A percentile compares a stretch with the other conserved stretches of the same genome.
Evolutionary conservation across 345 rosid species (phyloP).

Genomic region (Dimocarpus longan): DNA sequence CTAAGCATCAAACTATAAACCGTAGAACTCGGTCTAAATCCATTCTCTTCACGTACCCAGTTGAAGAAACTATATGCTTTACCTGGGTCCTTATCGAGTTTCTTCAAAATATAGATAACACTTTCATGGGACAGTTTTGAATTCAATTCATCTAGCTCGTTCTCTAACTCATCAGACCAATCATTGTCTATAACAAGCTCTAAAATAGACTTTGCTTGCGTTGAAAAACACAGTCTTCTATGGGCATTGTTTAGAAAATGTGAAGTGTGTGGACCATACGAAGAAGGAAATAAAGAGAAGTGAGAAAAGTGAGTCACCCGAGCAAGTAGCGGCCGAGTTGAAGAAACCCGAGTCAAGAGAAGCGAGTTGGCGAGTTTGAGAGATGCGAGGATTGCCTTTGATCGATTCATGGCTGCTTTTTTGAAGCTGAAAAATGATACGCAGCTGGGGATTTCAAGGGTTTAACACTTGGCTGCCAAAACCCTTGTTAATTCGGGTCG

Average conservation of each 20-base stretch:
- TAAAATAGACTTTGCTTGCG: slow-evolving; percentile 47
- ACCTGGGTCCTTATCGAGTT: slow-evolving; percentile 51
- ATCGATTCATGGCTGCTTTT: slow-evolving; percentile 57
- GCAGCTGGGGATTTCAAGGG: slow-evolving; percentile 23
- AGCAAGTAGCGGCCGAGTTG: slow-evolving; percentile 31
- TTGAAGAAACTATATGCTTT: slow-evolving; percentile 64
- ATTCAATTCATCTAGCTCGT: slow-evolving; percentile 37
- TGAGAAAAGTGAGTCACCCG: slow-evolving; percentile 49
- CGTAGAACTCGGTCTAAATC: slow-evolving; percentile 63
- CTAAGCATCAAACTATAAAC: slow-evolving; percentile 70
- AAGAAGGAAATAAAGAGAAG: slow-evolving; percentile 9
- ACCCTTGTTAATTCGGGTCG: background rate
- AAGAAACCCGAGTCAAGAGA: slow-evolving; percentile 34
- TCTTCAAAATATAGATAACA: slow-evolving; percentile 65
- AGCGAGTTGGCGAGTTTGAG: slow-evolving; percentile 43
- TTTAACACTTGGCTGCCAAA: slow-evolving; percentile 1
- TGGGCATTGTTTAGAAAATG: slow-evolving; percentile 21
- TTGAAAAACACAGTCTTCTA: slow-evolving; percentile 40
- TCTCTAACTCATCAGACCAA: slow-evolving; percentile 59
- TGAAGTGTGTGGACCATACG: slow-evolving; percentile 18
- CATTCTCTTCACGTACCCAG: slow-evolving; percentile 62
- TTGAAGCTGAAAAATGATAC: background rate
- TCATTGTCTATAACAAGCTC: slow-evolving; percentile 44
- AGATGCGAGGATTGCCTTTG: slow-evolving; percentile 43
- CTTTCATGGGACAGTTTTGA: slow-evolving; percentile 55